Base-by-base conservation (phyloP, 495 filamentous ascomycete species). In the Xylaria telfairii region DNA sequence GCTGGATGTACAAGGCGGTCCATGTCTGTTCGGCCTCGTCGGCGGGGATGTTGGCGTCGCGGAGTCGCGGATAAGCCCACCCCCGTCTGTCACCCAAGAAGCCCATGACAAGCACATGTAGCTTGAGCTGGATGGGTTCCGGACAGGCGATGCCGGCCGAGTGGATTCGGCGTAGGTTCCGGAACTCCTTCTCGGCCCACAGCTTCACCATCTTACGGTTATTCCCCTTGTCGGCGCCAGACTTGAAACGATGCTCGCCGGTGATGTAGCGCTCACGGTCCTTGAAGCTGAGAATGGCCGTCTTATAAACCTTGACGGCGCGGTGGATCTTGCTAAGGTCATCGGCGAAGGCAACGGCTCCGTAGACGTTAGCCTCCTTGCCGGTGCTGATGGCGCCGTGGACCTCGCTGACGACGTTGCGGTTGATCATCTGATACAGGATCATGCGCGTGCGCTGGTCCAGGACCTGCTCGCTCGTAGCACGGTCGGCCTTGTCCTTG, bases 301-400 rank as follows among this genome's bases (percentile, higher is more conserved):
- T 99, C 84, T 98, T 98, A 87, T 98, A 99, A 28, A 99, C 92
- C 80, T 99, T 99, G 83, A 99, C 93, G 17, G 96, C 96, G 61
- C 93, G 90, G 39, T 84, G 80, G 24, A 81, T 72, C 0, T 78
- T 70, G 8, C 73, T 68, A 71, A 93, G 89, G 34, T 82, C 74
- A 19, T 83, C 77, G 30, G 79, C 73, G 26, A 86, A 80, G 15
- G 81, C 75, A 17, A 82, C 73, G 7, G 81, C 85, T 71, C 95
- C 91, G 82, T 98, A 99, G 26, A 99, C 96, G 72, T 99, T 98
- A 56, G 96, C 96, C 80, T 99, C 96, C 78, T 99, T 99, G 56
- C 96, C 96, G 0, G 96, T 98, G 51, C 92, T 96, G 71, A 99
- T 83, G 78, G 94, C 94, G 12, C 96, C 96, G 76, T 98, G 92